Evolutionary conservation across 108 stramenopile genomes (phyloP).

Genomic region (Skeletonema tropicum): DNA sequence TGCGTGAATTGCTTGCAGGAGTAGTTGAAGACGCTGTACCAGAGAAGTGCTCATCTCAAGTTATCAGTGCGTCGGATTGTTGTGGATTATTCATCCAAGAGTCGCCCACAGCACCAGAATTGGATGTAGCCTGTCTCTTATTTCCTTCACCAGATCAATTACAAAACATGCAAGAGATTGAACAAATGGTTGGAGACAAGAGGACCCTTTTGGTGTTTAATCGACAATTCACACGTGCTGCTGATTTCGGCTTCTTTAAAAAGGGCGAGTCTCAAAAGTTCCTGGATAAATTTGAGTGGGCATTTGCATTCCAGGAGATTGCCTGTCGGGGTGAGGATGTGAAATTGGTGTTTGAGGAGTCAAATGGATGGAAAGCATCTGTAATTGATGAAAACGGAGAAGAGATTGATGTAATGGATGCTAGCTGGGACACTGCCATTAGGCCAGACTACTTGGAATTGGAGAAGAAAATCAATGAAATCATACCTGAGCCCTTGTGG

Average conservation of each 20-base stretch:
- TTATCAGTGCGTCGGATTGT: constrained; percentile 60
- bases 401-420: constrained; percentile 52
- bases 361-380: constrained; percentile 55
- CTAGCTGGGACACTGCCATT: constrained; percentile 20
- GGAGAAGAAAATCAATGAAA: constrained; percentile 66
- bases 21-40: constrained; percentile 44
- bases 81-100: constrained; percentile 73
- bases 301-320: constrained; percentile 75
- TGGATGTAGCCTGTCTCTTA: constrained; percentile 60
- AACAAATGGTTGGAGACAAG: constrained; percentile 61
- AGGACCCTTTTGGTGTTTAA: constrained; percentile 62
- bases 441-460: constrained; percentile 59
- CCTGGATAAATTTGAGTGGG: constrained; percentile 56
- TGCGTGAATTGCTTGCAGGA: constrained; percentile 55
- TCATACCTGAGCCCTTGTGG: constrained; percentile 71
- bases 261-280: constrained; percentile 36
- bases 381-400: constrained; percentile 48
- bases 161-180: constrained; percentile 55
- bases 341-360: constrained; percentile 63
- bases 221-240: constrained; percentile 60
- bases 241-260: constrained; percentile 64
- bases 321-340: constrained; percentile 73
- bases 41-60: constrained; percentile 56
- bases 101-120: constrained; percentile 48
- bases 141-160: constrained; percentile 70